A percentile compares a stretch with the other conserved stretches of the same genome.
Evolutionary conservation across 1,139 yeast genomes (phyloP).

Genomic region (Ogataea hybrid): DNA sequence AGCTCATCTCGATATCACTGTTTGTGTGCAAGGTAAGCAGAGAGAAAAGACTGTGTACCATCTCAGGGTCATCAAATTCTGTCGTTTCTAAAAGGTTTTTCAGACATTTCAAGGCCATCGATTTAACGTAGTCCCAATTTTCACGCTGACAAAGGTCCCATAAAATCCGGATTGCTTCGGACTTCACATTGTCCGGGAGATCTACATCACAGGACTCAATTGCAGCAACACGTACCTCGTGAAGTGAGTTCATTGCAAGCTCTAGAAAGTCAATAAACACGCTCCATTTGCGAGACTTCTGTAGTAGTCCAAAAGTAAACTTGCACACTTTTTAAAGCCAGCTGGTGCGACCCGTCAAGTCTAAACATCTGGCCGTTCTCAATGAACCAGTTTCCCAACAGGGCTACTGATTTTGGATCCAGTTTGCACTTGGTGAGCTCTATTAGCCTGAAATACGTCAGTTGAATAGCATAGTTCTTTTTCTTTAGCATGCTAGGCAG

Average conservation of each 20-base stretch:
- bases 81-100: constrained; percentile 27
- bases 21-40: constrained; percentile 21
- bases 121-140: constrained; percentile 44
- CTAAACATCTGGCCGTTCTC: constrained; percentile 15
- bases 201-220: constrained; percentile 33
- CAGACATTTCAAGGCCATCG: constrained; percentile 41
- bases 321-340: constrained; percentile 38
- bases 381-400: constrained; percentile 34
- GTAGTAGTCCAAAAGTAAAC: constrained; percentile 32
- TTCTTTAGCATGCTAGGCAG: constrained; percentile 3
- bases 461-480: constrained; percentile 12
- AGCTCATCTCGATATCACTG: constrained; percentile 46
- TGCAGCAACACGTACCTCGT: constrained; percentile 49
- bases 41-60: constrained; percentile 29
- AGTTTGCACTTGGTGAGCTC: neutral
- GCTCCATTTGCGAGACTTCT: constrained; percentile 18
- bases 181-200: constrained; percentile 5
- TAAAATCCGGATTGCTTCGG: constrained; percentile 16
- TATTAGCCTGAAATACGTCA: constrained; percentile 23
- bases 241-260: constrained; percentile 36
- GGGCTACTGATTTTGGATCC: neutral
- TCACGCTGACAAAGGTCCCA: constrained; percentile 32
- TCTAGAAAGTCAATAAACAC: constrained; percentile 31
- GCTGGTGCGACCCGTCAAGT: constrained; percentile 47
- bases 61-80: constrained; percentile 14